Evolutionary conservation across 371 early-diverging fungal genomes (phyloP).

Genomic region (Paramicrosporidium saccamoebae): DNA sequence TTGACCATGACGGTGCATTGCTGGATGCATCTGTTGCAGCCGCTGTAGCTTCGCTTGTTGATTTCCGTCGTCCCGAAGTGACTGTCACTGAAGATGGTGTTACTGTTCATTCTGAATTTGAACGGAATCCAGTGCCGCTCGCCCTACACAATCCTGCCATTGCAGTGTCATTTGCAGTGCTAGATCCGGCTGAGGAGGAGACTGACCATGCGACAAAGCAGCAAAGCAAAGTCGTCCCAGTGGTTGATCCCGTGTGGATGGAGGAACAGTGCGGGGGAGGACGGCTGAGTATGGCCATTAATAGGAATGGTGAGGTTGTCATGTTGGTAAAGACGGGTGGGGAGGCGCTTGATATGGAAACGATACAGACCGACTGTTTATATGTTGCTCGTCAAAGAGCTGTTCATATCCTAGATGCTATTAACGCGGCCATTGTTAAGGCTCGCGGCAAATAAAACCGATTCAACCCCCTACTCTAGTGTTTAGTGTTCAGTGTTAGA

Average conservation of each 20-base stretch:
- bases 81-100: conserved; percentile 62
- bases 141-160: conserved; percentile 78
- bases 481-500: too few species aligned
- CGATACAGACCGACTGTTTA: too few species aligned
- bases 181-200: conserved; percentile 28
- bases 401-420: too few species aligned
- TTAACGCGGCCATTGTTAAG: too few species aligned
- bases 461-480: too few species aligned
- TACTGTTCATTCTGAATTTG: conserved; percentile 41
- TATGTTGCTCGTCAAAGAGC: too few species aligned
- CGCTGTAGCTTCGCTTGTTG: conserved; percentile 49
- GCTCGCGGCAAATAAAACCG: too few species aligned
- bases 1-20: conserved; percentile 74
- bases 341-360: conserved; percentile 12
- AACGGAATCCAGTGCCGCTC: conserved; percentile 62
- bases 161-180: conserved; percentile 59
- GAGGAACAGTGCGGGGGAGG: conserved; percentile 55
- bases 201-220: conserved; percentile 12
- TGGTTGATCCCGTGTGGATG: conserved; percentile 45
- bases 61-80: conserved; percentile 73
- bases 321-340: conserved; percentile 71
- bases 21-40: conserved; percentile 67
- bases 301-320: conserved; percentile 64
- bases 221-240: too few species aligned
- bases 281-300: conserved; percentile 51